Evolutionary conservation across 495 filamentous ascomycete genomes (phyloP).

Genomic region (Aspergillus affinis): DNA sequence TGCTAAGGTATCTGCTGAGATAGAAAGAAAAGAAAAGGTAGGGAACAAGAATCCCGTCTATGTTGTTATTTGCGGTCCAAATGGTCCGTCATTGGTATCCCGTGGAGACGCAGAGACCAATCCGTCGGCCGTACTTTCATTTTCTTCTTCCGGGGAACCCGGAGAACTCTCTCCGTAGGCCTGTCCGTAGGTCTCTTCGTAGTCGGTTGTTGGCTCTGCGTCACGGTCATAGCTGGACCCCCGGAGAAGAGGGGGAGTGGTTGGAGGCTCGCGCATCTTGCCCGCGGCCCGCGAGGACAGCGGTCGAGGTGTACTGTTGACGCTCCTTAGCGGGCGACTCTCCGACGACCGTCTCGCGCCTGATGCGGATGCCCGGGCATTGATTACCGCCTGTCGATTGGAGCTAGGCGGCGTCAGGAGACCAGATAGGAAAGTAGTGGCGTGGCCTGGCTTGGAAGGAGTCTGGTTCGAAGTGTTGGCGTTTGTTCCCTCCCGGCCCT

Average conservation of each 20-base stretch:
- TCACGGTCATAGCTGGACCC: constrained; percentile 70
- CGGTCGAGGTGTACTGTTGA: constrained; percentile 32
- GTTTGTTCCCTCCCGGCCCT: constrained; percentile 50
- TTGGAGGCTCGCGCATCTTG: constrained; percentile 47
- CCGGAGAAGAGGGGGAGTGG: constrained; percentile 70
- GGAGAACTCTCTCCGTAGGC: constrained; percentile 22
- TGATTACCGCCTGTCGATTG: constrained; percentile 55
- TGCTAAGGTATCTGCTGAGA: constrained; percentile 14
- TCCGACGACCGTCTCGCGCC: constrained; percentile 43
- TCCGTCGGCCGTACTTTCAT: constrained; percentile 42
- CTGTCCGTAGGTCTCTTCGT: constrained; percentile 14
- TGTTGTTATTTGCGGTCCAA: constrained; percentile 36
- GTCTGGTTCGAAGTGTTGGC: constrained; percentile 55
- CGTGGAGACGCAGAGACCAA: constrained; percentile 41
- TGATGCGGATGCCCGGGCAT: constrained; percentile 41
- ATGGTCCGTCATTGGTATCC: constrained; percentile 32
- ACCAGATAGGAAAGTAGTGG: constrained; percentile 62
- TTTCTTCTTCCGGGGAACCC: constrained; percentile 37
- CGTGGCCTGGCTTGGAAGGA: constrained; percentile 59
- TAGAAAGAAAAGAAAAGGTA: constrained; percentile 17
- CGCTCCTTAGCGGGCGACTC: constrained; percentile 37
- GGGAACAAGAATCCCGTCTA: constrained; percentile 14
- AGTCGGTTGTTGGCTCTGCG: constrained; percentile 52
- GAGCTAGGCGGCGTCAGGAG: constrained; percentile 81
- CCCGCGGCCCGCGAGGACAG: constrained; percentile 33